phyloP scores from a whole-genome alignment of 2,329 filamentous ascomycete species.

The Raffaelea ambrosiae region DNA sequence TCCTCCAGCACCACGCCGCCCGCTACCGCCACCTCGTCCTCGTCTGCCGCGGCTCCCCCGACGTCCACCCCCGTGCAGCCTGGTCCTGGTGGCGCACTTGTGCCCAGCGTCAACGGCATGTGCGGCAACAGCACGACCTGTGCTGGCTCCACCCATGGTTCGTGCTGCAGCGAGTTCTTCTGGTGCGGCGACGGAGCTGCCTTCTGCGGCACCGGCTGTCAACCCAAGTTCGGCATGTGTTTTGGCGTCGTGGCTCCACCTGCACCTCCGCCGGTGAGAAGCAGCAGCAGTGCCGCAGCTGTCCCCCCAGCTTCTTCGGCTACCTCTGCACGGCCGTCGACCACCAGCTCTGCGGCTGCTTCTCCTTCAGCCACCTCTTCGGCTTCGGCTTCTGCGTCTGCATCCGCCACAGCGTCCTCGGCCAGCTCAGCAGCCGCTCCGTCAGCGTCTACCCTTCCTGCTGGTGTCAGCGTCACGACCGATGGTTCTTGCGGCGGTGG shows the following conservation, averaged over 20 bases:
- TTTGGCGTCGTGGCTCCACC: slow-evolving; percentile 1
- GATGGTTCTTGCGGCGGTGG: slow-evolving; percentile 9
- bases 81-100: slow-evolving; percentile 5
- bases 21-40: neutral
- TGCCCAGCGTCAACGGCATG: slow-evolving; percentile 9
- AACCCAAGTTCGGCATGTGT: slow-evolving; percentile 8
- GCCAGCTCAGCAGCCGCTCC: too few relatives aligned
- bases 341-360: neutral
- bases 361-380: neutral
- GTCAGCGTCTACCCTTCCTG: neutral
- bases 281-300: neutral
- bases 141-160: slow-evolving; percentile 8
- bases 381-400: neutral
- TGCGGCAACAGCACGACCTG: slow-evolving; percentile 12
- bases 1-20: neutral
- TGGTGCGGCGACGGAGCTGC: slow-evolving; percentile 10
- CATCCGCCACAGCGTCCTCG: too few relatives aligned
- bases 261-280: neutral
- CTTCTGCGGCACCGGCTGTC: slow-evolving; percentile 11
- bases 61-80: slow-evolving; percentile 4
- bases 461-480: slow-evolving; percentile 3
- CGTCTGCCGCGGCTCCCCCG: neutral
- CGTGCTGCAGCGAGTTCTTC: slow-evolving; percentile 12
- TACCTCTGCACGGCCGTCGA: neutral
- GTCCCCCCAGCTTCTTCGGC: neutral